Conservation (phyloP, 2,329 filamentous ascomycete species). For the Trichoderma arundinaceum region DNA sequence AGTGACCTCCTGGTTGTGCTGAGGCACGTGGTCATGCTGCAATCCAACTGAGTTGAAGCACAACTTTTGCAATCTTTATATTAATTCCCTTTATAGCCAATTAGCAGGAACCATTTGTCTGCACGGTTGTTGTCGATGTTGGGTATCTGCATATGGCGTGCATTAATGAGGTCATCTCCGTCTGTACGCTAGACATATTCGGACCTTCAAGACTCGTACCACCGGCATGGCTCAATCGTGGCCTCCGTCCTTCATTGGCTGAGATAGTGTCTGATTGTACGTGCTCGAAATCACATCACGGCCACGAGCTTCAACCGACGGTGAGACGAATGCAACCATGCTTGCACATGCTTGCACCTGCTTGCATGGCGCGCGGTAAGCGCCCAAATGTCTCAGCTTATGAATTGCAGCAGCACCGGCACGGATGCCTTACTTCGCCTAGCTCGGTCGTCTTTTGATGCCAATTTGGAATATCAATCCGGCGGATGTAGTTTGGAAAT, state of each 20-base stretch:
- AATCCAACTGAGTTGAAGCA: conserved; percentile 8
- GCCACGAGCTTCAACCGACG: not conserved
- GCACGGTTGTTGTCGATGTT: conserved; percentile 17
- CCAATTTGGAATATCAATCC: not conserved
- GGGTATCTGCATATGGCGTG: conserved; percentile 15
- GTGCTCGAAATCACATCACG: not conserved
- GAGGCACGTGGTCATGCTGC: conserved; percentile 23
- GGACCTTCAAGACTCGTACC: not conserved
- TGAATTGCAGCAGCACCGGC: not conserved
- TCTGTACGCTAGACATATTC: not conserved
- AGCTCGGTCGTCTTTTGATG: not conserved
- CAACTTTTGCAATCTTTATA: conserved; percentile 5
- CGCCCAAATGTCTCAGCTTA: conserved; percentile 6
- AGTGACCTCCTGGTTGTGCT: not conserved
- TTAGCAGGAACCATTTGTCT: not conserved
- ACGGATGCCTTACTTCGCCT: conserved; percentile 15
- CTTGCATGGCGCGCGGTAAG: conserved; percentile 21
- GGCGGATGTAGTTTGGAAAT: not conserved
- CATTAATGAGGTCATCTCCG: conserved; percentile 24
- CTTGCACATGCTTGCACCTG: not conserved
- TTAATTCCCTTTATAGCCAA: conserved; percentile 13
- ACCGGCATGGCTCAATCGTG: not conserved
- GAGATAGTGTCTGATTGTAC: not conserved
- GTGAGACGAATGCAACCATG: conserved; percentile 24
- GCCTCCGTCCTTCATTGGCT: not conserved